Conservation (phyloP, 352 stramenopile species). For the Blastocystis sp. region DNA sequence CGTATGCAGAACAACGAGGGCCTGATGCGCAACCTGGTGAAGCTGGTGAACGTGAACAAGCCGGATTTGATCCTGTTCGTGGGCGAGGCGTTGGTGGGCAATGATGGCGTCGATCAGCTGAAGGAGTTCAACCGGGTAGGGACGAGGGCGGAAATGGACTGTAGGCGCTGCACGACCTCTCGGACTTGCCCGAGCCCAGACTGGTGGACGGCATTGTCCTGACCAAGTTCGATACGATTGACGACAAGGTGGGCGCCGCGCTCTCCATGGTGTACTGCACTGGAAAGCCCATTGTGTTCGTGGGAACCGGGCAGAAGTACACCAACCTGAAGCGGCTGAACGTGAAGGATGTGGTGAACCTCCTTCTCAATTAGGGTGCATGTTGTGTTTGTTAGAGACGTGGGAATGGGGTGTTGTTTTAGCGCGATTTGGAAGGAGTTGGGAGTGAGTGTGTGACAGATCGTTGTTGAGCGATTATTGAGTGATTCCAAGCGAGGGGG, state of each 20-base stretch:
- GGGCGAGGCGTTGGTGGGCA: slow-evolving; percentile 95
- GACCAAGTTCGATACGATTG: slow-evolving; percentile 99
- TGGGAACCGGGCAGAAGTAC: slow-evolving; percentile 98
- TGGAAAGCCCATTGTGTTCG: slow-evolving; percentile 94
- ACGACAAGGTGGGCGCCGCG: slow-evolving; percentile 97
- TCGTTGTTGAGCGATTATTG: no score
- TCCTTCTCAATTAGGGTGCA: slow-evolving; percentile 81
- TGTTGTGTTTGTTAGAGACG: no score
- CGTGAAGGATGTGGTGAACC: slow-evolving; percentile 88
- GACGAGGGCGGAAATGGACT: slow-evolving; percentile 15
- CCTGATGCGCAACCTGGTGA: slow-evolving; percentile 93
- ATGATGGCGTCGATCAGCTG: slow-evolving; percentile 96
- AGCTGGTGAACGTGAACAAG: slow-evolving; percentile 91
- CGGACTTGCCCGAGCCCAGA: slow-evolving; percentile 75
- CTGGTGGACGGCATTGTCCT: slow-evolving; percentile 95
- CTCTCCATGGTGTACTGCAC: slow-evolving; percentile 98
- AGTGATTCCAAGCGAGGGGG: no score
- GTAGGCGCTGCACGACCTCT: slow-evolving; percentile 69
- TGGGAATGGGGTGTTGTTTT: no score
- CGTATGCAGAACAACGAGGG: slow-evolving; percentile 98
- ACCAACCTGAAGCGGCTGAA: slow-evolving; percentile 96
- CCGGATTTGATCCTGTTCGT: slow-evolving; percentile 96
- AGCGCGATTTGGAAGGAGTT: no score
- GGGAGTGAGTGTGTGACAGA: no score
- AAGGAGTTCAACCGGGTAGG: slow-evolving; percentile 85